Evolutionary conservation across 1,284 basidiomycete species (phyloP), one percentile per base, ranked within the genome.

Genomic region (Termitomyces sp.): DNA sequence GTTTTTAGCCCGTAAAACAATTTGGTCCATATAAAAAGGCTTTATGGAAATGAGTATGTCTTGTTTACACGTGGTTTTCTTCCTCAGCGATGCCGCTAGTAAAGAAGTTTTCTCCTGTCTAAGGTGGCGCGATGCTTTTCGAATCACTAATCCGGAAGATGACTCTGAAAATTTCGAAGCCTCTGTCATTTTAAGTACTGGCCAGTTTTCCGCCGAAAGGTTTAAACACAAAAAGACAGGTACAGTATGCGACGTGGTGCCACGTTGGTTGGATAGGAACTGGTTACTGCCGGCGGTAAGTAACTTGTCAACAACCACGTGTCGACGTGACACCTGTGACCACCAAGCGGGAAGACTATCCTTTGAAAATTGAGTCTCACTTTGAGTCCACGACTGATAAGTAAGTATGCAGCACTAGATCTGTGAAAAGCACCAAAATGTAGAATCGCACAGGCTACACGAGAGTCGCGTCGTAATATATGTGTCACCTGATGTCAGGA

Each of bases 1-100:
- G 50, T 72, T 70, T 63, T 71, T 71, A 54, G 65, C 57, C 21
- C 64, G 60, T 49, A 59, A 57, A 8, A 55, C 55, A 26, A 72
- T 71, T 48, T 68, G 64, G 10, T 63, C 46, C 19, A 61, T 60
- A 54, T 65, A 69, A 57, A 62, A 53, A 16, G 64, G 61, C 44
- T 67, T 66, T 49, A 71, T 72, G 56, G 49, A 50, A 14, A 50
- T 41, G 19, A 49, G 21, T 30, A 49, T 42, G 31, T 49, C 47
- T 10, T 39, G 21, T 39, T 45, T 44, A 21, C 24, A 26, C 41
- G 34, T 30, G 6, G 41, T 0, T n/a, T 26, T 31, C 33, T 19
- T 45, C 8, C 10, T 42, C 24, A 28, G 14, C 9, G 24, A 42
- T 5, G 21, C 21, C 21, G 21, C 21, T 8, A 7, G 4, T 41